phyloP scores from a whole-genome alignment of 2,329 filamentous ascomycete species.

The Thelonectria blattea region DNA sequence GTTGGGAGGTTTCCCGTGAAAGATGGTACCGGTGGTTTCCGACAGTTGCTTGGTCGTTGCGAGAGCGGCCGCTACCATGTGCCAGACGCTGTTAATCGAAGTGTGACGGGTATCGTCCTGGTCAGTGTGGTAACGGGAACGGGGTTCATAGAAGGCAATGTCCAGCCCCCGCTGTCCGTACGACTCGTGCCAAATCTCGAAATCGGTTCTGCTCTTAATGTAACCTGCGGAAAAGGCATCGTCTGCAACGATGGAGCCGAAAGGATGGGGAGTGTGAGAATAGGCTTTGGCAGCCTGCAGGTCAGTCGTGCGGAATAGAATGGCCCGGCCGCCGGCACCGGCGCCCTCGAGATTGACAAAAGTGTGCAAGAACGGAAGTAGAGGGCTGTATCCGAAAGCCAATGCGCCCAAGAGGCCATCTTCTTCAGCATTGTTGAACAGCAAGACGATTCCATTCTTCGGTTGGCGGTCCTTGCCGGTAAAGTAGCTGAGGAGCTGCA shows the following conservation, averaged over 20 bases:
- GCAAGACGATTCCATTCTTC: constrained; percentile 77
- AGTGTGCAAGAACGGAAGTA: constrained; percentile 80
- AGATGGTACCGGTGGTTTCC: constrained; percentile 68
- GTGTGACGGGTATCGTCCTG: constrained; percentile 86
- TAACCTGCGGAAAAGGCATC: constrained; percentile 84
- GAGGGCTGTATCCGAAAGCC: constrained; percentile 82
- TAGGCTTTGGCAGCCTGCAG: constrained; percentile 85
- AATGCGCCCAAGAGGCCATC: constrained; percentile 88
- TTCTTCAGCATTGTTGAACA: constrained; percentile 96
- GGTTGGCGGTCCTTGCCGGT: constrained; percentile 74
- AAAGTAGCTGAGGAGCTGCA: constrained; percentile 89
- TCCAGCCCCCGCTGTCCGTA: constrained; percentile 88
- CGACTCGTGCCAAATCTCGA: constrained; percentile 77
- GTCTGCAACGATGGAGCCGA: constrained; percentile 79
- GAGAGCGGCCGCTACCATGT: constrained; percentile 89
- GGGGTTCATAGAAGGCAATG: constrained; percentile 87
- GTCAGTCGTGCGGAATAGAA: constrained; percentile 87
- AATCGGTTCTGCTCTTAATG: constrained; percentile 88
- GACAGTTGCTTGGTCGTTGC: constrained; percentile 76
- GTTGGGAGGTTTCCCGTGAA: constrained; percentile 61
- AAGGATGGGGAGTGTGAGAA: constrained; percentile 72
- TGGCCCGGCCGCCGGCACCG: constrained; percentile 86
- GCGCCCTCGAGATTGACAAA: constrained; percentile 97
- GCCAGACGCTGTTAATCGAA: constrained; percentile 76
- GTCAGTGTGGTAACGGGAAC: constrained; percentile 87